These are phyloP conservation scores for Mortierella alpina DNA, from an alignment of 192 early-diverging fungal species.

Conservation along the genomic window DNA sequence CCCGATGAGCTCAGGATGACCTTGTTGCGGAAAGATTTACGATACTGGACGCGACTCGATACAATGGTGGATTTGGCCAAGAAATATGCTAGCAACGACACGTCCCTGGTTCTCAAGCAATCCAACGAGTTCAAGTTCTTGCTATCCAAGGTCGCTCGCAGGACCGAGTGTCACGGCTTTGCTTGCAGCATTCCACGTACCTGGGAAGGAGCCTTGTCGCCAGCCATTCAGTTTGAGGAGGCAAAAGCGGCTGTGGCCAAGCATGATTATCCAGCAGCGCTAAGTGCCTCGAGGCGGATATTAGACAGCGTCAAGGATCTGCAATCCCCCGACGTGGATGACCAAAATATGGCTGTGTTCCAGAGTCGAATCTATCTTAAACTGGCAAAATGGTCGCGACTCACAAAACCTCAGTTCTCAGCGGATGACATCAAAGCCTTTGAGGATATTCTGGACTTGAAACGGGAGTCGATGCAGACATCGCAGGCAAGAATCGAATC, in stretches of 20 bases:
- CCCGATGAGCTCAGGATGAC: conserved; percentile 45
- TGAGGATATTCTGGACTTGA: conserved; percentile 28
- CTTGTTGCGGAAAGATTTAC: conserved; percentile 35
- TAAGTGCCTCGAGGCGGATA: conserved; percentile 13
- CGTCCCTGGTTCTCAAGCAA: conserved; percentile 12
- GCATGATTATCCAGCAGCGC: conserved; percentile 30
- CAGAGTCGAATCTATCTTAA: conserved; percentile 53
- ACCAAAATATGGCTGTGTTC: conserved; percentile 7
- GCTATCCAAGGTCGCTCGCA: conserved; percentile 41
- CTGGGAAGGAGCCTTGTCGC: conserved; percentile 41
- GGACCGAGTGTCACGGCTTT: conserved; percentile 43
- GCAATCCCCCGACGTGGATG: not conserved
- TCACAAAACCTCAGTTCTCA: conserved; percentile 34
- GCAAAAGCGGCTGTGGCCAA: conserved; percentile 41
- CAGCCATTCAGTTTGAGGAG: conserved; percentile 47
- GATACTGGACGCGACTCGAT: conserved; percentile 40
- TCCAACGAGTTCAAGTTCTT: conserved; percentile 49
- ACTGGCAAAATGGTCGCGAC: conserved; percentile 56
- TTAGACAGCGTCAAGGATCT: not conserved
- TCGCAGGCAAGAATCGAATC: conserved; percentile 29
- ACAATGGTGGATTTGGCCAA: conserved; percentile 38
- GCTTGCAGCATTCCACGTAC: conserved; percentile 44
- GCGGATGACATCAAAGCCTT: conserved; percentile 15
- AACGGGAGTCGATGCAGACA: conserved; percentile 4
- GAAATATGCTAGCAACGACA: conserved; percentile 2